phyloP scores from a whole-genome alignment of 176 grass and related monocot genomes.

The Avena atlantica region DNA sequence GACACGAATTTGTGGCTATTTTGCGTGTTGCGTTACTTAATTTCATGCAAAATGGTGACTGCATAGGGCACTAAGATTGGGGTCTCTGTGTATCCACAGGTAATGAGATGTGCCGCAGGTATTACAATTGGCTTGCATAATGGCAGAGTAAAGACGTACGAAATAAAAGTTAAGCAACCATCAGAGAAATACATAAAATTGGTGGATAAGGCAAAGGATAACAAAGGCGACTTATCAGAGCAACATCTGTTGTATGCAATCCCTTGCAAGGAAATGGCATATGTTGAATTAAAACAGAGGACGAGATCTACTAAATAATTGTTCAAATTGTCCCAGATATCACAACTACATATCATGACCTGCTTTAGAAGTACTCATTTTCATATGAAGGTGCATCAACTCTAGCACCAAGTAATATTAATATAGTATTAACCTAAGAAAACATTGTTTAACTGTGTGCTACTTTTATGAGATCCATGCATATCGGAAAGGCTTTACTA shows the following conservation, averaged over 20 bases:
- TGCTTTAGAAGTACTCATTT: neutral
- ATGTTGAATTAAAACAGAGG: neutral
- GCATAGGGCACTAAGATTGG: neutral
- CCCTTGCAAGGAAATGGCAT: neutral
- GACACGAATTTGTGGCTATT: neutral
- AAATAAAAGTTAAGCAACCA: neutral
- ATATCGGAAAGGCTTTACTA: neutral
- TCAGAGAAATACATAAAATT: neutral
- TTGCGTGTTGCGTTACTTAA: neutral
- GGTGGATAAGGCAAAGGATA: neutral
- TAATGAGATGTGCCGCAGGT: neutral
- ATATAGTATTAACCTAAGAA: conserved; percentile 3
- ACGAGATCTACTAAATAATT: neutral
- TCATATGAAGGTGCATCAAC: neutral
- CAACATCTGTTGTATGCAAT: neutral
- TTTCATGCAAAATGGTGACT: neutral
- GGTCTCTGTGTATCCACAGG: neutral
- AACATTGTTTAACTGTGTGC: neutral
- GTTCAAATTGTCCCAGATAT: neutral
- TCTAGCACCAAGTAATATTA: neutral
- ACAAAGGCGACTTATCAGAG: neutral
- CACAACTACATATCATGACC: neutral
- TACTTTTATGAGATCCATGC: conserved; percentile 18
- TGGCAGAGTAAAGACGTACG: neutral
- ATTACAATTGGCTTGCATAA: neutral